Conservation (phyloP, 495 filamentous ascomycete genomes). For the Physcia stellaris region DNA sequence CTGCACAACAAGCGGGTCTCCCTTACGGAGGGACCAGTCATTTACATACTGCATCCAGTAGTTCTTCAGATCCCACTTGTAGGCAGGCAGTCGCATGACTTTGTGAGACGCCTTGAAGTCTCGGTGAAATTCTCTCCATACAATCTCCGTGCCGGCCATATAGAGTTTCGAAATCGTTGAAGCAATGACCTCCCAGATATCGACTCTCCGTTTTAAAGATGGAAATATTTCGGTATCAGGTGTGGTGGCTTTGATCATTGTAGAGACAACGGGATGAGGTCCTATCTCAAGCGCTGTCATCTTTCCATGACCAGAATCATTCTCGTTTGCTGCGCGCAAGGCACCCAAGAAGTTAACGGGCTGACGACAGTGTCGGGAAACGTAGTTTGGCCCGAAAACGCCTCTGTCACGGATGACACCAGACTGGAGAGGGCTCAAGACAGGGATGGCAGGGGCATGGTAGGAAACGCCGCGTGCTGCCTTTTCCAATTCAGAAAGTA, state of each 20-base stretch:
- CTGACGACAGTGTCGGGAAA: conserved; percentile 53
- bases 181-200: conserved; percentile 51
- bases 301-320: conserved; percentile 25
- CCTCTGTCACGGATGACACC: conserved; percentile 35
- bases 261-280: conserved; percentile 49
- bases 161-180: conserved; percentile 48
- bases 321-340: conserved; percentile 3
- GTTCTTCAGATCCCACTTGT: conserved; percentile 67
- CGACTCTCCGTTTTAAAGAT: conserved; percentile 40
- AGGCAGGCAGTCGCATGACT: conserved; percentile 55
- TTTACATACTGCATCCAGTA: conserved; percentile 72
- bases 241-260: conserved; percentile 55
- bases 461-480: conserved; percentile 25
- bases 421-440: conserved; percentile 44
- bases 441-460: conserved; percentile 31
- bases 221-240: conserved; percentile 39
- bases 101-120: conserved; percentile 48
- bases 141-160: conserved; percentile 47
- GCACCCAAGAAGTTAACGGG: conserved; percentile 56
- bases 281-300: conserved; percentile 37
- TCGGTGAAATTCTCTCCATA: conserved; percentile 69
- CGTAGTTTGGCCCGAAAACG: conserved; percentile 42
- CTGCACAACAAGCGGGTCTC: conserved; percentile 18
- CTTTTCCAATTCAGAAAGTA: conserved; percentile 44
- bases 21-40: conserved; percentile 36